A percentile compares a stretch with the other conserved stretches of the same genome.
phyloP scores from a whole-genome alignment of 306 rosid genomes.

The Ziziphus jujuba region DNA sequence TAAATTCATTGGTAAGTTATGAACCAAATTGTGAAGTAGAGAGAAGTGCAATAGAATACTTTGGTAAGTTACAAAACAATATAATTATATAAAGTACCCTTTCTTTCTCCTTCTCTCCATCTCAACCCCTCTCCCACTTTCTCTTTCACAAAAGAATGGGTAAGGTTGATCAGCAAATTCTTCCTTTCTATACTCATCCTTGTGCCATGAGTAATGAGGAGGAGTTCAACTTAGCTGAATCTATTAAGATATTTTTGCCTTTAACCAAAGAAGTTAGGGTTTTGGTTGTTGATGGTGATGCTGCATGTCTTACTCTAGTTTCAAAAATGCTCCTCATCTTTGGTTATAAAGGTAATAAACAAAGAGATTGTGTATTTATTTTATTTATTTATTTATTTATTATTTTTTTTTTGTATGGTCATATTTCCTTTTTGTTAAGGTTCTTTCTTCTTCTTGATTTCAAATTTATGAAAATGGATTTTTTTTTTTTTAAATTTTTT shows the following conservation, averaged over 20 bases:
- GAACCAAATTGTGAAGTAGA: no score
- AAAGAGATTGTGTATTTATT: not conserved
- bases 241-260: constrained; percentile 3
- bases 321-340: constrained; percentile 32
- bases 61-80: no score
- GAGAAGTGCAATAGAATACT: no score
- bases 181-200: no score
- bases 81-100: no score
- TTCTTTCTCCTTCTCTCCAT: no score
- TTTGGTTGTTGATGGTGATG: constrained; percentile 48
- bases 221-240: not conserved
- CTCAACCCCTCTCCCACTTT: not conserved
- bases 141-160: not conserved
- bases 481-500: not conserved
- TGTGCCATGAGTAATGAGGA: not conserved
- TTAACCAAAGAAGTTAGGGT: constrained; percentile 17
- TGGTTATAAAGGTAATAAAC: constrained; percentile 52
- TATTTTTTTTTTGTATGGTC: not conserved
- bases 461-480: no score
- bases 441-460: constrained; percentile 9
- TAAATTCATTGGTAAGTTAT: no score
- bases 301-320: constrained; percentile 19
- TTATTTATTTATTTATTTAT: no score
- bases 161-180: no score
- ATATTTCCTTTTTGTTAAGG: not conserved